Conservation (phyloP, 805 yeast species). For the Starmerella sp. region DNA sequence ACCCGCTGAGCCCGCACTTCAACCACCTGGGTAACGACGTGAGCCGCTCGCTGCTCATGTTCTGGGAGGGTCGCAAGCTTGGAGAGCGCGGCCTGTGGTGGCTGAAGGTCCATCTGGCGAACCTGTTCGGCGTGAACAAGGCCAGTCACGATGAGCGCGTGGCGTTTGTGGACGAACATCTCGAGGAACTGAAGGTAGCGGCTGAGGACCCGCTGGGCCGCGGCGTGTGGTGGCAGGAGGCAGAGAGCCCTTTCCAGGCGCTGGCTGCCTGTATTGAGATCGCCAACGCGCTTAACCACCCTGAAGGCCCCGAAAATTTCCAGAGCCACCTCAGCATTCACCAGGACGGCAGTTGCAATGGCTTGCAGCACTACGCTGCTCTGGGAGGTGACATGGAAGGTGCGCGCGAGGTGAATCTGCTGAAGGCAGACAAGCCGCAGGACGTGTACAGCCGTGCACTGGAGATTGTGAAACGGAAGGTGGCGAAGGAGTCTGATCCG, state of each 20-base stretch:
- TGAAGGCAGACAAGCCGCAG: slow-evolving; percentile 46
- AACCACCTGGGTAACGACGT: slow-evolving; percentile 54
- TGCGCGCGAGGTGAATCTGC: slow-evolving; percentile 49
- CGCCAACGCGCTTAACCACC: slow-evolving; percentile 37
- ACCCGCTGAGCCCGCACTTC: slow-evolving; percentile 52
- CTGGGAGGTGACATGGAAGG: slow-evolving; percentile 60
- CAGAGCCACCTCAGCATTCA: slow-evolving; percentile 47
- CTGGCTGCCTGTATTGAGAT: slow-evolving; percentile 47
- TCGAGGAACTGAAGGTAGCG: slow-evolving; percentile 35
- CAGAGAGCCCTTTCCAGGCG: slow-evolving; percentile 55
- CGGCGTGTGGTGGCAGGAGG: slow-evolving; percentile 45
- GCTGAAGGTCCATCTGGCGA: slow-evolving; percentile 54
- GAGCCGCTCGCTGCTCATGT: slow-evolving; percentile 45
- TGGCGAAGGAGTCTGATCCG: slow-evolving; percentile 35
- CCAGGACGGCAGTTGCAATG: slow-evolving; percentile 60
- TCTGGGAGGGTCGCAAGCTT: slow-evolving; percentile 48
- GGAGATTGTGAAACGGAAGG: slow-evolving; percentile 35
- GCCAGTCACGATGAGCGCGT: slow-evolving; percentile 42
- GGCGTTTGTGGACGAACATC: slow-evolving; percentile 37
- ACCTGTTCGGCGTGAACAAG: slow-evolving; percentile 48
- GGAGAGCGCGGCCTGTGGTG: slow-evolving; percentile 45
- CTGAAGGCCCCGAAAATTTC: slow-evolving; percentile 38
- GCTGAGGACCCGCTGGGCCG: slow-evolving; percentile 40
- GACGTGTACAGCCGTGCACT: slow-evolving; percentile 52
- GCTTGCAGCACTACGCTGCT: slow-evolving; percentile 60